Base-by-base conservation (phyloP, 306 rosid species). In the Fragaria ananassa region DNA sequence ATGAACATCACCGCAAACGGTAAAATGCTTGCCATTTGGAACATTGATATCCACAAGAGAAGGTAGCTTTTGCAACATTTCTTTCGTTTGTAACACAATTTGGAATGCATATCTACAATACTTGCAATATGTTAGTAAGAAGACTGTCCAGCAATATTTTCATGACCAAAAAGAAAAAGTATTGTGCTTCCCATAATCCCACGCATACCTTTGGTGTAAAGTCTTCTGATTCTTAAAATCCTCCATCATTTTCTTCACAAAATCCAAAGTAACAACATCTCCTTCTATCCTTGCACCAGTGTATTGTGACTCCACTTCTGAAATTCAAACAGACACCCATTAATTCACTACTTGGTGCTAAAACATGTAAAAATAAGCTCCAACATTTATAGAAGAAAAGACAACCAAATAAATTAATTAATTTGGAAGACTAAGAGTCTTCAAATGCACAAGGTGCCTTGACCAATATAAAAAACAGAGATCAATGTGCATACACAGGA, bases 1-100 rank as follows among this genome's bases (percentile, higher is more conserved):
- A 84, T 96, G 99, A 76, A 96, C 99, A 73, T 96, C 99, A 15
- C 99, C 99, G 69, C 99, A 96, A 76, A 96, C 97, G 71, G 98
- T 96, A 79, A 96, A 91, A 83, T 85, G 97, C 45, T 85, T 91
- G 72, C 98, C 97, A 13, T 87, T 78, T 8, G 88, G 97, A 83
- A 96, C 83, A 70, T 73, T 78, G 78, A 96, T 76, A 77, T 96
- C 98, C 50, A 92, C 99, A 51, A 96, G 95, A 78, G 99, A 93
- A 79, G 99, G 98, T 81, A 92, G 84, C 74, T 86, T 86, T 73
- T 78, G 90, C 87, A 96, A 77, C 78, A 88, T 78, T 70, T 92
- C 96, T 84, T 88, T 96, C 5, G 83, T 87, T 87, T 92, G 99
- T 75, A 96, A 81, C 37, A 96, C 98, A 81, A 96, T 92, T 83